A percentile compares a stretch with the other conserved stretches of the same genome.
These are phyloP conservation scores for Aspergillus brasiliensis DNA, from an alignment of 2,329 filamentous ascomycete species.

Conservation along the genomic window DNA sequence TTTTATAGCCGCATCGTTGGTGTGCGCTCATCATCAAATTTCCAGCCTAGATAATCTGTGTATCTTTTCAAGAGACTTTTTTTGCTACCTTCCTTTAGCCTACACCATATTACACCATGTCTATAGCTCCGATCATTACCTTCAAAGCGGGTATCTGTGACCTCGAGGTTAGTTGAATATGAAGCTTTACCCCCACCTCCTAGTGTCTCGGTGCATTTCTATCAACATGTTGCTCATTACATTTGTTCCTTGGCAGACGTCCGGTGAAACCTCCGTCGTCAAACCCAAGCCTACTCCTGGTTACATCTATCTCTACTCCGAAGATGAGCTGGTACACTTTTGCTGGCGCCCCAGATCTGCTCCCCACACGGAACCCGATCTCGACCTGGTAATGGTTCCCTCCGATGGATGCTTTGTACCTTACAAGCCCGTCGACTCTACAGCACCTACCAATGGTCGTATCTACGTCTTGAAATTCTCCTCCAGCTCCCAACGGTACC, in stretches of 20 bases:
- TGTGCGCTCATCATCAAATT: neutral
- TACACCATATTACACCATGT: constrained; percentile 60
- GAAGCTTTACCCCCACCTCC: neutral
- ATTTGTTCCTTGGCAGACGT: constrained; percentile 41
- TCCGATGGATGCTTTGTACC: constrained; percentile 84
- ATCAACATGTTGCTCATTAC: neutral
- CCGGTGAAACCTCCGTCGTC: constrained; percentile 68
- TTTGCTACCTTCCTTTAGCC: constrained; percentile 4
- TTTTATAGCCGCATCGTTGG: neutral
- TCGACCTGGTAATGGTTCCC: constrained; percentile 93
- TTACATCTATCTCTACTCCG: constrained; percentile 88
- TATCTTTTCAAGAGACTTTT: neutral
- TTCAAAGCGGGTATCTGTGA: constrained; percentile 96
- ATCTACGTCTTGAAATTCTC: constrained; percentile 92
- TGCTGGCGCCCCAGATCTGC: constrained; percentile 87
- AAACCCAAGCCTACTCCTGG: constrained; percentile 72
- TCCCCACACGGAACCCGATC: constrained; percentile 70
- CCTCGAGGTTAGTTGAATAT: constrained; percentile 65
- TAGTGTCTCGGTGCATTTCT: neutral
- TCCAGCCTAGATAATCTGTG: neutral
- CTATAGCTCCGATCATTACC: constrained; percentile 81
- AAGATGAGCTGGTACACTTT: constrained; percentile 95
- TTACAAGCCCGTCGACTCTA: constrained; percentile 69
- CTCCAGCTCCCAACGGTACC: constrained; percentile 84
- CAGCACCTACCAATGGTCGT: constrained; percentile 74